Evolutionary conservation across 2,329 filamentous ascomycete genomes (phyloP), one percentile per base, ranked within the genome.

Genomic region (Alternaria brassicae): DNA sequence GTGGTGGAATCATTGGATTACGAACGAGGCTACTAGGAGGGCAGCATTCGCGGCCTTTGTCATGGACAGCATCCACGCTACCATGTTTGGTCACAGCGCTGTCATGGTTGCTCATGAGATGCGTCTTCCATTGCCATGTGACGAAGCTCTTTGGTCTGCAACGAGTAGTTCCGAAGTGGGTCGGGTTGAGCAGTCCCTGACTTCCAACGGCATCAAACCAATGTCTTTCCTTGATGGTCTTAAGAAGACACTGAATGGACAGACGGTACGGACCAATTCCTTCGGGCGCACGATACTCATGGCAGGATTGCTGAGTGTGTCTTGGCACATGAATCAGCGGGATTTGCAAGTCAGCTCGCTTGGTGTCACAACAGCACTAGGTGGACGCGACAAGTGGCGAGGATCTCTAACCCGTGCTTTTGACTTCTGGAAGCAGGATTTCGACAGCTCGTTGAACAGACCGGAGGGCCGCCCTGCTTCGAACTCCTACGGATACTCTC

Each of bases 91-190:
- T 0, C 95, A 98, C 77, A 95, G 93, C 3, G 94, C 92, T 0
- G 93, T 96, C 41, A 97, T 98, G 94, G 93, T 96, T 7, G 93
- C 93, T 2, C 93, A 98, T 71, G 95, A 98, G 78, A 92, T 99
- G 86, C 88, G 92, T 49, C 83, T 98, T 8, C 92, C 93, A 0
- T 80, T 99, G 41, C 95, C 95, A 0, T 98, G 94, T 73, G 93
- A 98, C 67, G 95, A 98, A 75, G 88, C 90, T 4, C 81, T 98
- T 10, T 99, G 95, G 95, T 91, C 90, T 56, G 95, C 95, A 4
- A 91, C 90, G 3, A 97, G 89, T 75, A 91, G 92, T 53, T 87
- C 89, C 1, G 95, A 98, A 76, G 93, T 97, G 15, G 90, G 89
- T 30, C 85, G 92, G 53, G 89, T 95, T 25, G 93, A 98, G 73